Conservation (phyloP, 1,139 yeast species). For the Insectozyma bohioensis region DNA sequence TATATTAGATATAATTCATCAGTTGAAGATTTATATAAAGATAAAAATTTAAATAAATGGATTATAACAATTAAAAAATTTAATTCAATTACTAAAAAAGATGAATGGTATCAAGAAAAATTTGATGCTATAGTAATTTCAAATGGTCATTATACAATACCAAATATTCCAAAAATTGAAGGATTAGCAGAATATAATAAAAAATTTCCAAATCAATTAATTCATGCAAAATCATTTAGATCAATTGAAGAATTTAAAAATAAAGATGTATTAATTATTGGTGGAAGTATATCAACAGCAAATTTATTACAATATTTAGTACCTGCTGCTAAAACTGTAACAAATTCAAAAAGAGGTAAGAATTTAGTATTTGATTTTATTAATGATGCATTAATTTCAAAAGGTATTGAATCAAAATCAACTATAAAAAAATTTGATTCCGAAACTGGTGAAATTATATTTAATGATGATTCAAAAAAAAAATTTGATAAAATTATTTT, state of each 20-base stretch:
- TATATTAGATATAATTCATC: constrained; percentile 38
- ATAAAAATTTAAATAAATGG: constrained; percentile 39
- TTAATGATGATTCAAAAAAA: constrained; percentile 28
- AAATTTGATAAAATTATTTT: constrained; percentile 30
- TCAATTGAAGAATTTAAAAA: constrained; percentile 44
- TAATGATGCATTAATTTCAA: constrained; percentile 37
- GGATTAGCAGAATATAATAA: constrained; percentile 54
- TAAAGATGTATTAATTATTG: constrained; percentile 47
- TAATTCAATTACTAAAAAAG: constrained; percentile 17
- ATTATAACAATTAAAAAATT: constrained; percentile 34
- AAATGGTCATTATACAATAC: constrained; percentile 56
- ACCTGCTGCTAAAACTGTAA: constrained; percentile 39
- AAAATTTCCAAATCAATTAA: constrained; percentile 45
- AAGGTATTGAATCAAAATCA: constrained; percentile 33
- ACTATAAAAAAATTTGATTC: constrained; percentile 27
- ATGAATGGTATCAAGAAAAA: constrained; percentile 39
- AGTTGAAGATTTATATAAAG: constrained; percentile 38
- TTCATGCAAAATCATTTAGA: constrained; percentile 62
- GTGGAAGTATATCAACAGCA: constrained; percentile 51
- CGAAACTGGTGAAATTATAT: constrained; percentile 24
- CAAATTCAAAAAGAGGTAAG: constrained; percentile 35
- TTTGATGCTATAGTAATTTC: constrained; percentile 55
- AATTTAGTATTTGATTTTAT: constrained; percentile 31
- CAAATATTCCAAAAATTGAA: constrained; percentile 45
- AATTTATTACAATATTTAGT: constrained; percentile 51